phyloP scores from a whole-genome alignment of 2,329 filamentous ascomycete genomes.

The Myriosclerotinia duriaeana region DNA sequence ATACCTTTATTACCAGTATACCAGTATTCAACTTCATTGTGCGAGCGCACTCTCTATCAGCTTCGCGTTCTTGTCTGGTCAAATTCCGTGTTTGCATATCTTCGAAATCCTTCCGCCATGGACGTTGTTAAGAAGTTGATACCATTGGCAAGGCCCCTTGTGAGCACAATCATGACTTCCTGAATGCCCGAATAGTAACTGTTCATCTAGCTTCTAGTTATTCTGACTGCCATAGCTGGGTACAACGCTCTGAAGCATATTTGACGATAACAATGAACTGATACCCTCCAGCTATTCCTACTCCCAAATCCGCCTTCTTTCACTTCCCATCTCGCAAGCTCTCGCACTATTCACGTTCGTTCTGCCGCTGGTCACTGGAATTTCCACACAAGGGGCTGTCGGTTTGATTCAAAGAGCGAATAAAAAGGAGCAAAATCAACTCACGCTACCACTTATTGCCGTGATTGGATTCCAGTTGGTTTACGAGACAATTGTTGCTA shows the following conservation, averaged over 20 bases:
- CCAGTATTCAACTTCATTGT: neutral
- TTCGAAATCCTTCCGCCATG: conserved; percentile 26
- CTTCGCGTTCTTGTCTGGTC: neutral
- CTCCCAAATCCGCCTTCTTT: conserved; percentile 36
- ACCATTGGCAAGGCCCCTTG: conserved; percentile 31
- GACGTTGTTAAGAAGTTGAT: conserved; percentile 25
- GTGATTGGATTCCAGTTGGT: conserved; percentile 39
- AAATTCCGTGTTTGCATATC: neutral
- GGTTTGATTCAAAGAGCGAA: conserved; percentile 31
- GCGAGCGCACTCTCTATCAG: neutral
- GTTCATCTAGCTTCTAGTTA: conserved; percentile 30
- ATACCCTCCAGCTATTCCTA: conserved; percentile 35
- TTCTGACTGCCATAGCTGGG: conserved; percentile 37
- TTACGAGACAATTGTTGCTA: conserved; percentile 40
- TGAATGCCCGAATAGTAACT: conserved; percentile 18
- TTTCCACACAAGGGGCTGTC: conserved; percentile 34
- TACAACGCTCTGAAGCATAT: conserved; percentile 20
- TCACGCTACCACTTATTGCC: conserved; percentile 37
- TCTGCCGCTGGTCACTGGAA: conserved; percentile 37
- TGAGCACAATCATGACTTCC: conserved; percentile 25
- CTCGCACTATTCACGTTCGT: conserved; percentile 37
- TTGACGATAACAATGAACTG: conserved; percentile 13
- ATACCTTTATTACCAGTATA: neutral
- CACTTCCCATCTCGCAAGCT: conserved; percentile 38
- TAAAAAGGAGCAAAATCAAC: conserved; percentile 32